Evolutionary conservation across 768 basidiomycete species (phyloP).

Genomic region (Pulveroboletus sp.): DNA sequence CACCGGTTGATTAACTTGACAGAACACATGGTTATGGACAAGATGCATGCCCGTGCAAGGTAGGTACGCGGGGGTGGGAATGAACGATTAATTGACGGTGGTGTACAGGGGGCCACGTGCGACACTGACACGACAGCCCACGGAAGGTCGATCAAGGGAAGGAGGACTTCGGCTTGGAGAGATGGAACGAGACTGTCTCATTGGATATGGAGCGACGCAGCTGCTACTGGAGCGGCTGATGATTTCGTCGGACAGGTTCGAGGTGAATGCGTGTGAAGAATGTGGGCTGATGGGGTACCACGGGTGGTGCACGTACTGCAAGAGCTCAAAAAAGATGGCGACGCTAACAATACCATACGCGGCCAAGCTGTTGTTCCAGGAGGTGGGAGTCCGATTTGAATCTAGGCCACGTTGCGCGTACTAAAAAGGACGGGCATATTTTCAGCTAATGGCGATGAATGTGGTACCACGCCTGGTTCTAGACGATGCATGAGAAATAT

Average conservation of each 20-base stretch:
- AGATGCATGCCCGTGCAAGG: constrained; percentile 99
- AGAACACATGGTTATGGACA: constrained; percentile 99
- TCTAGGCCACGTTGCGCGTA: constrained; percentile 1
- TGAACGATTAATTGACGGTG: constrained; percentile 4
- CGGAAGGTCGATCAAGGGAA: constrained; percentile 96
- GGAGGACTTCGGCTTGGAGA: constrained; percentile 96
- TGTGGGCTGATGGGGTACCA: constrained; percentile 95
- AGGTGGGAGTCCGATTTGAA: constrained; percentile 45
- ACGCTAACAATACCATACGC: constrained; percentile 96
- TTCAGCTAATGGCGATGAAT: constrained; percentile 94
- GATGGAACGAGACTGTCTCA: constrained; percentile 99
- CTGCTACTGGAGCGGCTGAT: constrained; percentile 94
- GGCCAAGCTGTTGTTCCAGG: constrained; percentile 89
- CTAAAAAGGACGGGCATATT: not conserved
- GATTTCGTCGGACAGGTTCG: constrained; percentile 98
- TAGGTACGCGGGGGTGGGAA: constrained; percentile 28
- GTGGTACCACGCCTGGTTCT: constrained; percentile 86
- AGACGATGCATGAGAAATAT: constrained; percentile 60
- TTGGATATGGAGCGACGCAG: constrained; percentile 98
- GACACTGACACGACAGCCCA: constrained; percentile 94
- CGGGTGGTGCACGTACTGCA: constrained; percentile 98
- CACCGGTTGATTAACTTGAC: constrained; percentile 12
- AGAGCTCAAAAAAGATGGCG: constrained; percentile 94
- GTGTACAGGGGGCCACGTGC: constrained; percentile 84
- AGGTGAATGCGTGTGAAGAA: constrained; percentile 91